Conservation (phyloP, 176 grass and related monocot species). For the Raddia guianensis region DNA sequence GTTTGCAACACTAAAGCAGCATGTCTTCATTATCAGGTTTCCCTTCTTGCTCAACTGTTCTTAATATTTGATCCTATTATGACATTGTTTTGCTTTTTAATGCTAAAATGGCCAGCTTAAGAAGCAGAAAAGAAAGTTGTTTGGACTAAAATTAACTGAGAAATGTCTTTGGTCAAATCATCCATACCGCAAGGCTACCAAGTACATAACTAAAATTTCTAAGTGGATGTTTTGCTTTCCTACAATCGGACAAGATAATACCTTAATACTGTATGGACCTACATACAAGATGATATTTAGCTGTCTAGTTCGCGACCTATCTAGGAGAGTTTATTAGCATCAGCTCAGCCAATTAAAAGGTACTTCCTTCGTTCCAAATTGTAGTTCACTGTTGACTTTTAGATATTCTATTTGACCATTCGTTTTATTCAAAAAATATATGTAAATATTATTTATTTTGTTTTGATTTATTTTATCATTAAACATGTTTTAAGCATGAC, state of each 20-base stretch:
- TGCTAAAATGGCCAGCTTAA: not conserved
- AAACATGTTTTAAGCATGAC: too few species aligned
- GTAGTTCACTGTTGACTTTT: too few species aligned
- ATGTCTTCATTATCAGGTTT: conserved; percentile 94
- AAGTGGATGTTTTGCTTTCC: not conserved
- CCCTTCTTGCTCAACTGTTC: conserved; percentile 16
- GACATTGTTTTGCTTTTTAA: conserved; percentile 23
- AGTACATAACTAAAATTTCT: not conserved
- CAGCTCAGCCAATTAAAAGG: not conserved
- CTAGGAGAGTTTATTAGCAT: conserved; percentile 26
- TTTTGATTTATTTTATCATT: too few species aligned
- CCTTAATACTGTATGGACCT: not conserved
- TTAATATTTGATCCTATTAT: conserved; percentile 3
- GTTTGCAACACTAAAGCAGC: conserved; percentile 76
- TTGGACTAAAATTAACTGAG: conserved; percentile 2
- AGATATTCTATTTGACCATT: too few species aligned
- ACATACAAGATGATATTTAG: not conserved
- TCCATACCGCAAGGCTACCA: not conserved
- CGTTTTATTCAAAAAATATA: too few species aligned
- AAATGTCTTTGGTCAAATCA: not conserved
- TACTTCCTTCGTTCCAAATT: too few species aligned
- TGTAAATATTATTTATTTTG: too few species aligned
- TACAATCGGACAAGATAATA: not conserved
- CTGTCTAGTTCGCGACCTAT: conserved; percentile 16
- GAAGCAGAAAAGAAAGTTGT: conserved; percentile 10